A percentile compares a stretch with the other conserved stretches of the same genome.
Evolutionary conservation across 495 filamentous ascomycete genomes (phyloP).

Genomic region (Aspergillus bertholletiae): DNA sequence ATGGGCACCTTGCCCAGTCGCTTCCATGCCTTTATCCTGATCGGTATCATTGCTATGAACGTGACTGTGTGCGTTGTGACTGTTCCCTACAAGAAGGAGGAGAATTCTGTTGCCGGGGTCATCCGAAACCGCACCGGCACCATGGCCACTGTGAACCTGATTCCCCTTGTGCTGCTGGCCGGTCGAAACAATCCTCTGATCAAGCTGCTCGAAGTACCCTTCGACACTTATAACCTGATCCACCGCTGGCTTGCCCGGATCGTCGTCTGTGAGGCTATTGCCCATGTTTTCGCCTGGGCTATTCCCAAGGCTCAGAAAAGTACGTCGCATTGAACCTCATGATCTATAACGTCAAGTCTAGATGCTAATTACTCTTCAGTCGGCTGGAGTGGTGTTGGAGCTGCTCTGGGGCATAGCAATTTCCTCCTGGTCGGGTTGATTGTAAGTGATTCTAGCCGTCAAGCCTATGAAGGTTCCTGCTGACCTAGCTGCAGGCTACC

Average conservation of each 20-base stretch:
- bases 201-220: slow-evolving; percentile 60
- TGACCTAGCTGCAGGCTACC: slow-evolving; percentile 30
- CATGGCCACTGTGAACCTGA: slow-evolving; percentile 74
- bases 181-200: slow-evolving; percentile 71
- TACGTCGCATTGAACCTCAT: slow-evolving; percentile 15
- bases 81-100: slow-evolving; percentile 52
- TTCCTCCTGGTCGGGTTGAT: slow-evolving; percentile 59
- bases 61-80: slow-evolving; percentile 72
- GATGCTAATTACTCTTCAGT: slow-evolving; percentile 22
- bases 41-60: slow-evolving; percentile 71
- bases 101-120: slow-evolving; percentile 42
- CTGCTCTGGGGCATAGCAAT: slow-evolving; percentile 41
- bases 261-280: slow-evolving; percentile 60
- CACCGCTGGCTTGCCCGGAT: slow-evolving; percentile 79
- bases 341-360: too few relatives aligned
- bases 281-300: slow-evolving; percentile 62
- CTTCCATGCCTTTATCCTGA: slow-evolving; percentile 71
- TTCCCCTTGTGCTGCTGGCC: slow-evolving; percentile 66
- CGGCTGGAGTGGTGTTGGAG: slow-evolving; percentile 59
- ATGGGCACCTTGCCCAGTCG: slow-evolving; percentile 84
- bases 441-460: slow-evolving; percentile 28
- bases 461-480: neutral
- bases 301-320: slow-evolving; percentile 62
- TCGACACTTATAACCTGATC: slow-evolving; percentile 75
- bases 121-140: slow-evolving; percentile 74